Percentiles rank a stretch among this genome's conserved stretches.
Evolutionary conservation across 306 rosid species (phyloP).

Genomic region (Trifolium repens): DNA sequence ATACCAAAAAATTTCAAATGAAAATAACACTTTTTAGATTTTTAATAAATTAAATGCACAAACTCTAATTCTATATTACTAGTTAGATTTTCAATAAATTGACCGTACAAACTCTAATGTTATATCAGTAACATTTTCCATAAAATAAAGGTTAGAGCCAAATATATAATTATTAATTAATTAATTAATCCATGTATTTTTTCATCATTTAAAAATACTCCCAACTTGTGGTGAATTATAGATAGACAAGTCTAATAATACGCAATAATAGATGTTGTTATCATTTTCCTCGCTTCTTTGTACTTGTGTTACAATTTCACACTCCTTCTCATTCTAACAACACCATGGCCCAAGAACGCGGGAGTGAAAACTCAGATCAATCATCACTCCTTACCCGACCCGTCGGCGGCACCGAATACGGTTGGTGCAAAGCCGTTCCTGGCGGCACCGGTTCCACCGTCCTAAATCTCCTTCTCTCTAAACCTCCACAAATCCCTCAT

Average conservation of each 20-base stretch:
- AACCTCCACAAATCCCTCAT: conserved; percentile 54
- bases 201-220: no score
- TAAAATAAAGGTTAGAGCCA: no score
- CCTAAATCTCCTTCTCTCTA: conserved; percentile 71
- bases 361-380: background rate
- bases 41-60: no score
- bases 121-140: no score
- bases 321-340: background rate
- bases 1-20: no score
- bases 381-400: conserved; percentile 43
- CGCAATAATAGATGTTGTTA: background rate
- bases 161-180: no score
- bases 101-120: no score
- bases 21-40: no score
- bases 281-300: background rate
- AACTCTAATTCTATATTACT: no score
- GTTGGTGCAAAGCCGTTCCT: conserved; percentile 92
- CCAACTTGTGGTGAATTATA: no score
- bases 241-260: background rate
- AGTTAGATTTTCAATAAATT: no score
- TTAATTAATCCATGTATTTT: no score
- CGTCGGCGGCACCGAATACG: conserved; percentile 88
- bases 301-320: background rate
- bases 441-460: conserved; percentile 89
- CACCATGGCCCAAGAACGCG: conserved; percentile 50